Conservation (phyloP, 192 early-diverging fungal species). For the Rhizophagus clarus region DNA sequence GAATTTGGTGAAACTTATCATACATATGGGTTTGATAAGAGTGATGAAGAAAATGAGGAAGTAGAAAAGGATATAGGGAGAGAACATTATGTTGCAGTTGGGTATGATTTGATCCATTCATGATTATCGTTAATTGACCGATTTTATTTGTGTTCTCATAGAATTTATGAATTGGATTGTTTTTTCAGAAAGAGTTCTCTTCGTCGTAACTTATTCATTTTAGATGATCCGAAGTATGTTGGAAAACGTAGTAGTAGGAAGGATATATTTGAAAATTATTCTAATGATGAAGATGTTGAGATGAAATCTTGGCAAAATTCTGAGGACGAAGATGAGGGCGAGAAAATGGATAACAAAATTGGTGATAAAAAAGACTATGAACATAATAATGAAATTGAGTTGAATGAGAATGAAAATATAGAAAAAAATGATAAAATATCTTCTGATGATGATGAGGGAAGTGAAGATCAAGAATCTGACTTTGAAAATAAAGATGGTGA, state of each 20-base stretch:
- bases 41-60: constrained; percentile 51
- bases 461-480: constrained; percentile 37
- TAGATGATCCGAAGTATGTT: constrained; percentile 74
- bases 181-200: constrained; percentile 60
- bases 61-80: constrained; percentile 53
- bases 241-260: constrained; percentile 71
- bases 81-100: constrained; percentile 71
- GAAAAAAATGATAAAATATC: constrained; percentile 41
- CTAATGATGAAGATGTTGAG: constrained; percentile 43
- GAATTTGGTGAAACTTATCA: constrained; percentile 55
- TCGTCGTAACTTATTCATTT: constrained; percentile 57
- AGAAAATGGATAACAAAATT: constrained; percentile 15
- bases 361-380: constrained; percentile 30
- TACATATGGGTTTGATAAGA: constrained; percentile 47
- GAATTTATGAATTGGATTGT: not conserved
- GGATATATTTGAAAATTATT: constrained; percentile 54
- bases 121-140: not conserved
- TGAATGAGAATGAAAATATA: constrained; percentile 47
- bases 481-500: constrained; percentile 46
- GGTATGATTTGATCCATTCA: constrained; percentile 37
- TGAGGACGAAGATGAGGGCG: constrained; percentile 14
- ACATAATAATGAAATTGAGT: too few relatives aligned
- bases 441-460: constrained; percentile 41
- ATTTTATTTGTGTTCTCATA: not conserved
- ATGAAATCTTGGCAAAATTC: constrained; percentile 30